Percentiles rank a stretch among this genome's conserved stretches.
These are phyloP conservation scores for Dactylellina leptospora DNA, from an alignment of 2,329 filamentous ascomycete genomes.

Conservation along the genomic window DNA sequence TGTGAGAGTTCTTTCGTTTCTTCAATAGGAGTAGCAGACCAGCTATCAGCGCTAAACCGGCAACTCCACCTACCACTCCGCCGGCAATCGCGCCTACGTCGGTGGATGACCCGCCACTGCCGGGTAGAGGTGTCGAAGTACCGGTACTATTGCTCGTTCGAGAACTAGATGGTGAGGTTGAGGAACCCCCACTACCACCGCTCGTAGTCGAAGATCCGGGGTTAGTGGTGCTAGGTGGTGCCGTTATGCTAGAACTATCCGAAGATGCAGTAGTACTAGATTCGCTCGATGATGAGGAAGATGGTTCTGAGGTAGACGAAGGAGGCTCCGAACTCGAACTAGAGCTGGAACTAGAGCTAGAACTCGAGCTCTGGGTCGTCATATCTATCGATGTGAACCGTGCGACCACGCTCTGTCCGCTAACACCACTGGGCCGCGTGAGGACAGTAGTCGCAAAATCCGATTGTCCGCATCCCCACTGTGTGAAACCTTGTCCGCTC, in stretches of 20 bases:
- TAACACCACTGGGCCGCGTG: slow-evolving; percentile 39
- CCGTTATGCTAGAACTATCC: slow-evolving; percentile 2
- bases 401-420: slow-evolving; percentile 28
- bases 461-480: slow-evolving; percentile 41
- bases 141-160: slow-evolving; percentile 1
- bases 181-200: slow-evolving; percentile 1
- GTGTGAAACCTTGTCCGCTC: slow-evolving; percentile 38
- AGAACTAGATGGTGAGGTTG: slow-evolving; percentile 10
- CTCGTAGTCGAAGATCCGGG: not conserved
- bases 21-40: slow-evolving; percentile 61
- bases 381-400: slow-evolving; percentile 43
- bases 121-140: slow-evolving; percentile 9
- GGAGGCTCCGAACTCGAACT: slow-evolving; percentile 4
- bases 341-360: slow-evolving; percentile 8
- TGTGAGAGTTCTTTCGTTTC: slow-evolving; percentile 57
- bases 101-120: slow-evolving; percentile 39
- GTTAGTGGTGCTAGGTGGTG: slow-evolving; percentile 4
- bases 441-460: slow-evolving; percentile 40
- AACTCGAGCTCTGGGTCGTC: not conserved
- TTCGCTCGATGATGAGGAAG: slow-evolving; percentile 13
- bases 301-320: not conserved
- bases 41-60: slow-evolving; percentile 61
- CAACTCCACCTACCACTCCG: slow-evolving; percentile 64
- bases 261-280: slow-evolving; percentile 11
- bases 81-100: slow-evolving; percentile 63